Evolutionary conservation across 108 stramenopile species (phyloP).

Genomic region (Skeletonema tropicum): DNA sequence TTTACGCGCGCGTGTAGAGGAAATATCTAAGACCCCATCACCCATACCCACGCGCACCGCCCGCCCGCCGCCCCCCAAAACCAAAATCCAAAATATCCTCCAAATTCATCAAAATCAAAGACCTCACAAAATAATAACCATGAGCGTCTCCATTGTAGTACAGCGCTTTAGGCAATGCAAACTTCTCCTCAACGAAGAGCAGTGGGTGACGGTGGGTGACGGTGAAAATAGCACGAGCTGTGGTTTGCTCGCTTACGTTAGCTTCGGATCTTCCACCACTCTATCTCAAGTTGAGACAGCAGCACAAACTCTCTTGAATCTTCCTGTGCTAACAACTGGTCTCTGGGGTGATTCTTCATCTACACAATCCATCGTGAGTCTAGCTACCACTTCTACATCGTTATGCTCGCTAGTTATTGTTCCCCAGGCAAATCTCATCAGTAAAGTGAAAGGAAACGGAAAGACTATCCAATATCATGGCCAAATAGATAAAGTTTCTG

Average conservation of each 20-base stretch:
- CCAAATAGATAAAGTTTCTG: constrained; percentile 61
- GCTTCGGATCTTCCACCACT: constrained; percentile 56
- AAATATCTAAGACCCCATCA: neutral
- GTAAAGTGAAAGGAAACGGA: constrained; percentile 64
- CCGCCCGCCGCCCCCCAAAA: too few relatives aligned
- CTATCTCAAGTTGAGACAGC: constrained; percentile 52
- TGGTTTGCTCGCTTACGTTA: constrained; percentile 65
- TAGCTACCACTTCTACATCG: constrained; percentile 14
- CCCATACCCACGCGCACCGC: too few relatives aligned
- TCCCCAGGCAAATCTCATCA: constrained; percentile 73
- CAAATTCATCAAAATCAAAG: too few relatives aligned
- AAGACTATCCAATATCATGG: constrained; percentile 76
- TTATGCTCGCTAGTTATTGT: constrained; percentile 50
- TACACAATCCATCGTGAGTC: constrained; percentile 11
- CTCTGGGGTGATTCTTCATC: constrained; percentile 63
- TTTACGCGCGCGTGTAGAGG: too few relatives aligned
- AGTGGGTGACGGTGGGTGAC: constrained; percentile 28
- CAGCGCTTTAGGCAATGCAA: constrained; percentile 41
- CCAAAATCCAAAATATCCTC: too few relatives aligned
- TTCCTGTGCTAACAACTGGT: constrained; percentile 64
- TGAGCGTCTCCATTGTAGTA: constrained; percentile 29
- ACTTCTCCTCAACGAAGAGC: constrained; percentile 26
- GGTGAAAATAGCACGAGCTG: neutral
- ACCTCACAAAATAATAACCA: neutral
- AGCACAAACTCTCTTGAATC: constrained; percentile 60